These are phyloP conservation scores for Trichoderma arundinaceum DNA, from an alignment of 2,329 filamentous ascomycete species.

Conservation along the genomic window DNA sequence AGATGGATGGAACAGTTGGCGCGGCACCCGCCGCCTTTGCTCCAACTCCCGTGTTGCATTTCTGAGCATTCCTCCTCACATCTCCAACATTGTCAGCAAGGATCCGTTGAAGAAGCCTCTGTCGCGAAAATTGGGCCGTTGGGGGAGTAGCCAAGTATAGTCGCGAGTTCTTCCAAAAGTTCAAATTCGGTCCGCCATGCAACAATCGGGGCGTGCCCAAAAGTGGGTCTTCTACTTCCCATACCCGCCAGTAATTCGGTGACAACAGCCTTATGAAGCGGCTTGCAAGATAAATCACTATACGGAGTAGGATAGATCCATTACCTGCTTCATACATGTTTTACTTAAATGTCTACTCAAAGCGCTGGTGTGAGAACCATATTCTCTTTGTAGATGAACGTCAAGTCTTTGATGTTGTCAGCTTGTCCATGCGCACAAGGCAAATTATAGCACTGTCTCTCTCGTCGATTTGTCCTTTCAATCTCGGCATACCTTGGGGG, in stretches of 20 bases:
- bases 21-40: conserved; percentile 39
- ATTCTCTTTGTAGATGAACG: no score
- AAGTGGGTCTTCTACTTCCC: conserved; percentile 24
- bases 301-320: no score
- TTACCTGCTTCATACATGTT: no score
- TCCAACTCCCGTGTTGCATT: conserved; percentile 43
- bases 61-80: conserved; percentile 48
- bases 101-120: conserved; percentile 22
- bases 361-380: no score
- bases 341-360: no score
- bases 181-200: conserved; percentile 35
- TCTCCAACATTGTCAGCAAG: conserved; percentile 34
- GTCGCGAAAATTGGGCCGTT: conserved; percentile 17
- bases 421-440: no score
- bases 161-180: conserved; percentile 22
- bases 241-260: no score
- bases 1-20: conserved; percentile 35
- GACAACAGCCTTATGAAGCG: background rate
- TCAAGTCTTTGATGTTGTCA: no score
- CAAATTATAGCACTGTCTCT: no score
- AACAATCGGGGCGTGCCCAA: conserved; percentile 36
- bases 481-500: background rate
- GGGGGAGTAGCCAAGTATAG: background rate
- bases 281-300: background rate
- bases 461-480: no score